These are phyloP conservation scores for Fusarium ambrosium DNA, from an alignment of 2,329 filamentous ascomycete species.

Conservation along the genomic window DNA sequence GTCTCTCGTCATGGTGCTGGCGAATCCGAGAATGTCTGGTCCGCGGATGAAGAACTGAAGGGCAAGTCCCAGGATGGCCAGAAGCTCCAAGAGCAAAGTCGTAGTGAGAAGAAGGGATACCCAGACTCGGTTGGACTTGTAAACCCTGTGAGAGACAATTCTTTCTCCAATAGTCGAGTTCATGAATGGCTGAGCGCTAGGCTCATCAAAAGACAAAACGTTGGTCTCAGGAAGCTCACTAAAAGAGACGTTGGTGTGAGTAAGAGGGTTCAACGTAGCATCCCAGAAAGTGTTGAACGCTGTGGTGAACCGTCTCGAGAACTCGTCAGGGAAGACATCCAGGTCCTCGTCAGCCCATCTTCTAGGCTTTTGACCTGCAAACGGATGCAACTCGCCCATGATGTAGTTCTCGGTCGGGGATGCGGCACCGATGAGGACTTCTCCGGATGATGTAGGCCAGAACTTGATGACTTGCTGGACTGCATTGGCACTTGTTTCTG, in stretches of 20 bases:
- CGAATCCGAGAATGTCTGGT: neutral
- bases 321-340: neutral
- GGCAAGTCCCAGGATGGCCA: neutral
- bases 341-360: neutral
- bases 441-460: neutral
- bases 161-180: neutral
- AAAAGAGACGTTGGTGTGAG: neutral
- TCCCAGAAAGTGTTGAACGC: constrained; percentile 12
- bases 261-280: neutral
- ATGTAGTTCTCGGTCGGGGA: constrained; percentile 4
- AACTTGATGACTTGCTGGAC: neutral
- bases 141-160: neutral
- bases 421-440: neutral
- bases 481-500: neutral
- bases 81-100: neutral
- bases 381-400: neutral
- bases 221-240: neutral
- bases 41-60: neutral
- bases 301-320: constrained; percentile 5
- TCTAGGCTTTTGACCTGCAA: neutral
- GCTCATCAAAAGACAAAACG: neutral
- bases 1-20: constrained; percentile 1
- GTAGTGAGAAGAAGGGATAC: neutral
- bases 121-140: neutral
- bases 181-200: neutral